phyloP scores from a whole-genome alignment of 208 protist species.

The Angomonas deanei region DNA sequence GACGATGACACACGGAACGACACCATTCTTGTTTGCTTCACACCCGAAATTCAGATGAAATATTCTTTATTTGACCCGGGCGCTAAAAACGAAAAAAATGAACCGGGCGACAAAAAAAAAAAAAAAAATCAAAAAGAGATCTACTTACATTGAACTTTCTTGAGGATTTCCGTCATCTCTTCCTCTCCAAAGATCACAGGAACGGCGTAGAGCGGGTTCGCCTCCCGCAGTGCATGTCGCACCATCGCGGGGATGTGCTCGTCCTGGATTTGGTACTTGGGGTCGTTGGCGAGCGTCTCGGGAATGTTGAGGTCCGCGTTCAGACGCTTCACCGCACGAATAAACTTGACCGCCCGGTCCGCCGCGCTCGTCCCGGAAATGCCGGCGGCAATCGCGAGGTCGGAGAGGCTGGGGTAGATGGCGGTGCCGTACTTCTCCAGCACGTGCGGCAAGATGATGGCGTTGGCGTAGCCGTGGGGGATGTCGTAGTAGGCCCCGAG shows the following conservation, averaged over 20 bases:
- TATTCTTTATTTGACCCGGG: not conserved
- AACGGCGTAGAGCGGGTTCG: constrained; percentile 60
- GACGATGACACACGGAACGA: not conserved
- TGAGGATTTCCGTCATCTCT: constrained; percentile 35
- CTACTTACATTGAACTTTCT: constrained; percentile 10
- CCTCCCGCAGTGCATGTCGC: constrained; percentile 31
- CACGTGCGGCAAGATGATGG: constrained; percentile 64
- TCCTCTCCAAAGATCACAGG: constrained; percentile 46
- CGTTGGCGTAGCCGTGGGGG: constrained; percentile 81
- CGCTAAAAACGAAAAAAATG: not conserved
- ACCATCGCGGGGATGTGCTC: constrained; percentile 41
- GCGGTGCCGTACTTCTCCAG: constrained; percentile 47
- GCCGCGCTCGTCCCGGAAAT: constrained; percentile 18
- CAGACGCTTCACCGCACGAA: constrained; percentile 35
- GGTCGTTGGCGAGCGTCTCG: constrained; percentile 18
- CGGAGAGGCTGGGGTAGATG: constrained; percentile 27
- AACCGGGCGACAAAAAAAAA: not conserved
- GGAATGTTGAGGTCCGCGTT: constrained; percentile 44
- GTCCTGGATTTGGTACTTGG: constrained; percentile 21
- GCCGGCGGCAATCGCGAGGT: constrained; percentile 23
- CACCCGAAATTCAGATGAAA: no score
- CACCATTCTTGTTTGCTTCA: not conserved
- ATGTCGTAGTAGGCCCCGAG: constrained; percentile 71
- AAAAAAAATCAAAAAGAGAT: not conserved
- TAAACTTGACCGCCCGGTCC: constrained; percentile 42